A percentile compares a stretch with the other conserved stretches of the same genome.
Evolutionary conservation across 2,329 filamentous ascomycete species (phyloP).

Genomic region (Sclerotinia glacialis): DNA sequence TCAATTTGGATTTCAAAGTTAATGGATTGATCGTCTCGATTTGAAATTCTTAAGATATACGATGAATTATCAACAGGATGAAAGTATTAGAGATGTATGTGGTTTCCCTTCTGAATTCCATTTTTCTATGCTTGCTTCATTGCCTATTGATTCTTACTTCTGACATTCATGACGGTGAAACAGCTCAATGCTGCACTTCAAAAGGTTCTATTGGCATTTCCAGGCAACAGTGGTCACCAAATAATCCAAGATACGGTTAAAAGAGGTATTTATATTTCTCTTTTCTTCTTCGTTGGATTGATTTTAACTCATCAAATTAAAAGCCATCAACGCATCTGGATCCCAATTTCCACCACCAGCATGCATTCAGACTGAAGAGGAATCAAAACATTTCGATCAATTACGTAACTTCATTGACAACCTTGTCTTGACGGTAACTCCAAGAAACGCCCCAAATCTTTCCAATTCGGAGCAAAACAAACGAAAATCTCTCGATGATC

Average conservation of each 20-base stretch:
- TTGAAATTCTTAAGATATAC: not conserved
- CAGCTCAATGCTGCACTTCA: constrained; percentile 22
- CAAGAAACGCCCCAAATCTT: not conserved
- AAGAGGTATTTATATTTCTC: constrained; percentile 16
- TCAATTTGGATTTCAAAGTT: not conserved
- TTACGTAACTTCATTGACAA: constrained; percentile 23
- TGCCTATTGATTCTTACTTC: too few relatives aligned
- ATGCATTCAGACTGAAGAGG: constrained; percentile 22
- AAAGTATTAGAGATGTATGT: constrained; percentile 17
- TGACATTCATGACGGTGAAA: not conserved
- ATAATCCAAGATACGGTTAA: constrained; percentile 19
- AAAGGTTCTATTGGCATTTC: constrained; percentile 16
- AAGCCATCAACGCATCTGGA: constrained; percentile 17
- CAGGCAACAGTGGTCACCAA: constrained; percentile 20
- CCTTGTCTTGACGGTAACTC: constrained; percentile 20
- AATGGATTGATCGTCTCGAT: not conserved
- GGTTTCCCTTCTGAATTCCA: not conserved
- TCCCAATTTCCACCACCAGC: constrained; percentile 19
- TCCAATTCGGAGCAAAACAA: constrained; percentile 19
- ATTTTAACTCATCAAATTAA: not conserved
- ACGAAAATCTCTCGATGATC: constrained; percentile 21
- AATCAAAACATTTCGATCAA: constrained; percentile 23
- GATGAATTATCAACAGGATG: constrained; percentile 22
- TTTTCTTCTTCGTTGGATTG: not conserved
- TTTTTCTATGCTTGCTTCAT: not conserved